Evolutionary conservation across 805 yeast genomes (phyloP).

Genomic region (Suhomyces canberraensis): DNA sequence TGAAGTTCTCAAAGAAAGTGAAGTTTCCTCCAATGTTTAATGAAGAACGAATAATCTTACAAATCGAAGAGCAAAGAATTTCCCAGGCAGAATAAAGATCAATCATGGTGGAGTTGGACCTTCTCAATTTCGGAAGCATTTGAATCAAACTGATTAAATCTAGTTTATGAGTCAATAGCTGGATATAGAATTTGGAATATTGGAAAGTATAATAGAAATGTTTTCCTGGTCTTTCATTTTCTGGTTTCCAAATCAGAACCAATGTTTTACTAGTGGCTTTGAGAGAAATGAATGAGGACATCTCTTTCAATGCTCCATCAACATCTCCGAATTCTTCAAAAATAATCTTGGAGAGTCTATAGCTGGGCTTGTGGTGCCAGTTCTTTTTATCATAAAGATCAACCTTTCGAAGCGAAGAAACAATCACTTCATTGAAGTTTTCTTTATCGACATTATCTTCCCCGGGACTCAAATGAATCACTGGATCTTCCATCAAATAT

Average conservation of each 20-base stretch:
- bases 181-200: constrained; percentile 63
- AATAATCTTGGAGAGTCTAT: constrained; percentile 61
- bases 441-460: neutral
- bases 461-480: constrained; percentile 11
- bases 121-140: constrained; percentile 70
- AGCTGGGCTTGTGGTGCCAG: constrained; percentile 90
- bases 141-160: constrained; percentile 59
- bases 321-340: constrained; percentile 52
- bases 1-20: constrained; percentile 47
- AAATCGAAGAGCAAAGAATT: constrained; percentile 47
- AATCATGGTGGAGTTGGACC: constrained; percentile 75
- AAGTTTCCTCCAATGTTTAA: constrained; percentile 38
- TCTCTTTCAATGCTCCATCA: constrained; percentile 57
- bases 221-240: constrained; percentile 85
- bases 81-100: constrained; percentile 67
- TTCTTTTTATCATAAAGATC: constrained; percentile 67
- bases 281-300: constrained; percentile 60
- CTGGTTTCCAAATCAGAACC: constrained; percentile 91
- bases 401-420: constrained; percentile 47
- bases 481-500: constrained; percentile 37
- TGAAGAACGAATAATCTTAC: constrained; percentile 48
- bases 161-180: constrained; percentile 47
- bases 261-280: constrained; percentile 68
- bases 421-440: constrained; percentile 36
- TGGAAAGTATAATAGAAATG: constrained; percentile 76